A percentile compares a stretch with the other conserved stretches of the same genome.
These are phyloP conservation scores for Saturnispora dispora DNA, from an alignment of 805 yeast genomes.

Conservation along the genomic window DNA sequence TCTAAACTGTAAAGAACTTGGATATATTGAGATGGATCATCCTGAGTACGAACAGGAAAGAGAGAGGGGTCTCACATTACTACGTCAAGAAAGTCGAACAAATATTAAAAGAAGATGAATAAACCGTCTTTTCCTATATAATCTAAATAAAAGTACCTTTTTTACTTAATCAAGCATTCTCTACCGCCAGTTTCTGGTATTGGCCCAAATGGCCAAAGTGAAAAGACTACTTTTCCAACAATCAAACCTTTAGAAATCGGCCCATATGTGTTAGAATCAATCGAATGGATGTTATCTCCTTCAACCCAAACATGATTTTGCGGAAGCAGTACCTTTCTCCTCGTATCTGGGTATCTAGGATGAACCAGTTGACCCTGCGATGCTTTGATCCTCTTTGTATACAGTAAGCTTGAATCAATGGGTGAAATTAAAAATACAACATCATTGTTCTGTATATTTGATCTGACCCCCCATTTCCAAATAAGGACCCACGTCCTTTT, in stretches of 20 bases:
- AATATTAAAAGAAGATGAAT: slow-evolving; percentile 1
- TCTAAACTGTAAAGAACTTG: slow-evolving; percentile 25
- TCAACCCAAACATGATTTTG: slow-evolving; percentile 87
- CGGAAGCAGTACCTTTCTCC: slow-evolving; percentile 53
- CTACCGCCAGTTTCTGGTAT: slow-evolving; percentile 42
- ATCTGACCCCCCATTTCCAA: slow-evolving; percentile 51
- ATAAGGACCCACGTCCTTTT: slow-evolving; percentile 56
- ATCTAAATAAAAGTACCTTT: slow-evolving; percentile 8
- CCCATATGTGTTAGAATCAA: slow-evolving; percentile 84
- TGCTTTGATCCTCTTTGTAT: slow-evolving; percentile 74
- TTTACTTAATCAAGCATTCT: slow-evolving; percentile 32
- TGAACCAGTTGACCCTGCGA: slow-evolving; percentile 59
- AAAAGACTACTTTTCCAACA: slow-evolving; percentile 59
- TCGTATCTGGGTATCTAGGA: slow-evolving; percentile 62
- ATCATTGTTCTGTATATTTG: slow-evolving; percentile 50
- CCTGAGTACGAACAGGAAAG: slow-evolving; percentile 38
- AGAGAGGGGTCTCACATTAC: slow-evolving; percentile 34
- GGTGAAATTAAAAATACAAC: slow-evolving; percentile 76
- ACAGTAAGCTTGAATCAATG: slow-evolving; percentile 60
- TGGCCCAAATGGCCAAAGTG: slow-evolving; percentile 64
- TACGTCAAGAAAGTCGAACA: slow-evolving; percentile 26
- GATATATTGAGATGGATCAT: slow-evolving; percentile 82
- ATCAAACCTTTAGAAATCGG: slow-evolving; percentile 78
- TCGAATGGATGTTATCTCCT: slow-evolving; percentile 79
- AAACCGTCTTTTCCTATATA: background rate